These are phyloP conservation scores for Sclerotinia borealis DNA, from an alignment of 2,329 filamentous ascomycete species.

Conservation along the genomic window DNA sequence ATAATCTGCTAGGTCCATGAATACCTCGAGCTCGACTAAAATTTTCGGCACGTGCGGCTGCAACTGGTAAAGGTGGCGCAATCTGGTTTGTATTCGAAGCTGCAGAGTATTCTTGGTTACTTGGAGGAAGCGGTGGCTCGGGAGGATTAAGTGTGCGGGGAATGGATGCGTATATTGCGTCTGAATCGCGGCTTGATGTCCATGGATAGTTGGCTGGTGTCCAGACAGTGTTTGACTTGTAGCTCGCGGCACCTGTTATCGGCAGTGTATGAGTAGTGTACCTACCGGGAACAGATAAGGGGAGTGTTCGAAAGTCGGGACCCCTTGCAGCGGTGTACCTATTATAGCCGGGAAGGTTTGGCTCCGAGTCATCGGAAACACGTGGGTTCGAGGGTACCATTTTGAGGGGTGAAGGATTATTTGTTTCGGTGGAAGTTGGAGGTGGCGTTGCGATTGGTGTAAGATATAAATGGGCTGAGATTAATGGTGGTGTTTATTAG, in stretches of 20 bases:
- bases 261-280: neutral
- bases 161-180: too few relatives aligned
- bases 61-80: neutral
- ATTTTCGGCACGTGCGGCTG: neutral
- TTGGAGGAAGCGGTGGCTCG: neutral
- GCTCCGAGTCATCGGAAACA: neutral
- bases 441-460: neutral
- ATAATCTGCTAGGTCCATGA: neutral
- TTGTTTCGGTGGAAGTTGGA: neutral
- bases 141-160: too few relatives aligned
- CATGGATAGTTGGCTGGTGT: neutral
- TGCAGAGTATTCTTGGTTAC: too few relatives aligned
- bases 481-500: too few relatives aligned
- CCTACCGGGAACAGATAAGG: neutral
- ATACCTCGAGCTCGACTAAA: neutral
- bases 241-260: neutral
- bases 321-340: neutral
- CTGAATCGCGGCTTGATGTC: too few relatives aligned
- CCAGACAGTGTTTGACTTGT: neutral
- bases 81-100: neutral
- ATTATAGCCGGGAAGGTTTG: neutral
- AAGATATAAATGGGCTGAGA: fast-evolving
- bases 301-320: neutral
- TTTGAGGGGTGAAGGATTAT: neutral
- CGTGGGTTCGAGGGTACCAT: too few relatives aligned